phyloP scores from a whole-genome alignment of 345 rosid genomes.

The Theobroma cacao region DNA sequence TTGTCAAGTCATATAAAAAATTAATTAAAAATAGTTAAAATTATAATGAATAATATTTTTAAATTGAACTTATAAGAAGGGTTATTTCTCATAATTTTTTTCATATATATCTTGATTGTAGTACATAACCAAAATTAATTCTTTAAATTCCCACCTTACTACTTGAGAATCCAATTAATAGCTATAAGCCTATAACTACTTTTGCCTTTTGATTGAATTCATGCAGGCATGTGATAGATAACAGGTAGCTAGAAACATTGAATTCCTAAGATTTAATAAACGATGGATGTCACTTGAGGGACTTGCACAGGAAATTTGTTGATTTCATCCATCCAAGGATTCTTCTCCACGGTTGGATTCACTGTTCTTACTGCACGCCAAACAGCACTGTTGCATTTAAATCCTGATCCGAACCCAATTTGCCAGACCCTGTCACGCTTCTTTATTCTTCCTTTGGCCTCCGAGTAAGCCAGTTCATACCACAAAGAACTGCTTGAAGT shows the following conservation, averaged over 20 bases:
- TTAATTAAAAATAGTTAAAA: too few species aligned
- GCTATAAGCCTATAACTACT: too few species aligned
- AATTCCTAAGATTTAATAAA: slow-evolving; percentile 43
- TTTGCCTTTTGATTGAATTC: too few species aligned
- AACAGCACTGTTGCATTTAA: slow-evolving; percentile 18
- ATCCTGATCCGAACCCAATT: slow-evolving; percentile 18
- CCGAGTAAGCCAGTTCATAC: slow-evolving; percentile 19
- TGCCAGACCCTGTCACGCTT: slow-evolving; percentile 18
- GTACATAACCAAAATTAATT: too few species aligned
- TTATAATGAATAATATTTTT: too few species aligned
- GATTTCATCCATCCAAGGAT: slow-evolving; percentile 8
- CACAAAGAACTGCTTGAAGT: slow-evolving; percentile 21
- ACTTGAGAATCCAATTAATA: too few species aligned
- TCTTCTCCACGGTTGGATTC: slow-evolving; percentile 2
- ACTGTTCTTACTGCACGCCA: slow-evolving; percentile 9
- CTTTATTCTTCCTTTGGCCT: slow-evolving; percentile 14
- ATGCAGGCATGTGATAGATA: too few species aligned
- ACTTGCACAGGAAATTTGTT: slow-evolving; percentile 5
- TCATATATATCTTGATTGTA: too few species aligned
- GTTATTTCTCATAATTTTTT: too few species aligned
- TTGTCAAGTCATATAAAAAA: too few species aligned
- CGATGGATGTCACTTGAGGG: background rate
- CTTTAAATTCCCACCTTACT: too few species aligned
- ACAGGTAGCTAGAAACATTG: slow-evolving; percentile 47
- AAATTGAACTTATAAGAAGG: too few species aligned